Conservation (phyloP, 495 filamentous ascomycete species). For the Astrocystis sublimbata region DNA sequence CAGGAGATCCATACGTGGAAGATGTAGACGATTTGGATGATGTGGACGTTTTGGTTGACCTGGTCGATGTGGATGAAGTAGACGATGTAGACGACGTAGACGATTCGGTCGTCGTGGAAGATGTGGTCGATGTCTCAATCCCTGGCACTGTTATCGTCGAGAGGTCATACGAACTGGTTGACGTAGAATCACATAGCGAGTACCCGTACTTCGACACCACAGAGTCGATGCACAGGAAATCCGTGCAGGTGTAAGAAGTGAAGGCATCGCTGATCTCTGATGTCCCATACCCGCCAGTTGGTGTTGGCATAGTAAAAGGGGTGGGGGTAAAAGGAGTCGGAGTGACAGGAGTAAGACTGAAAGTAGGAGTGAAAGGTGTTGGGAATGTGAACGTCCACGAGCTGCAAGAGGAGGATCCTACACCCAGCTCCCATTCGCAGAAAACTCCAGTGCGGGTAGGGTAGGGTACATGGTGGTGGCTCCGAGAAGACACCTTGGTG, state of each 20-base stretch:
- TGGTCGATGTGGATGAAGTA: neutral
- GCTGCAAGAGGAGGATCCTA: constrained; percentile 4
- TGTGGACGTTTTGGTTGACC: neutral
- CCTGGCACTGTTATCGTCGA: neutral
- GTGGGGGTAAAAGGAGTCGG: neutral
- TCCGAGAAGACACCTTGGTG: neutral
- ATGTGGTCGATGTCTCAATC: neutral
- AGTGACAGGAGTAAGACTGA: too few species aligned
- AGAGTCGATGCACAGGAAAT: constrained; percentile 11
- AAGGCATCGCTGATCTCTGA: neutral
- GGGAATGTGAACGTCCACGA: neutral
- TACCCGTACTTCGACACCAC: constrained; percentile 15
- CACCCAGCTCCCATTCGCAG: constrained; percentile 11
- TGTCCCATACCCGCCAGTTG: constrained; percentile 10
- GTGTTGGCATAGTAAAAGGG: neutral
- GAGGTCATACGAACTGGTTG: neutral
- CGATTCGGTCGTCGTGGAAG: neutral
- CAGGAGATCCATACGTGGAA: neutral
- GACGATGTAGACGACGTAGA: neutral
- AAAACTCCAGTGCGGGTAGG: constrained; percentile 3
- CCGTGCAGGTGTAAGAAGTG: constrained; percentile 13
- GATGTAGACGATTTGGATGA: neutral
- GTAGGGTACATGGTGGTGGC: neutral
- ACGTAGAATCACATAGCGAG: constrained; percentile 5
- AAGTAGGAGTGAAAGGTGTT: too few species aligned